These are phyloP conservation scores for Lachancea sp. DNA, from an alignment of 805 yeast species.

Conservation along the genomic window DNA sequence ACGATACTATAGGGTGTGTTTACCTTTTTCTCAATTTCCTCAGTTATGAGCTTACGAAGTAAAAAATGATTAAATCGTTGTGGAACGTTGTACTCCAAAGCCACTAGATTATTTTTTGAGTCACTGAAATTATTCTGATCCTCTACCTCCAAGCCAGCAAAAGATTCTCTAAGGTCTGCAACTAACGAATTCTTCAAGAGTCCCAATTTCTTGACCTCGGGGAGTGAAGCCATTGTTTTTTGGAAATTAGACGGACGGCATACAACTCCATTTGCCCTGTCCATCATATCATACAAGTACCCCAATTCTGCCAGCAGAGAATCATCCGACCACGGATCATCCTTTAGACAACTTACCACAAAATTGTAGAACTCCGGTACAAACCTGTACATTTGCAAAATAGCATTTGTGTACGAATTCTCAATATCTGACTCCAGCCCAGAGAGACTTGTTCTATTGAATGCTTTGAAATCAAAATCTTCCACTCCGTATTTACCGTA, in stretches of 20 bases:
- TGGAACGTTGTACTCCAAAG: neutral
- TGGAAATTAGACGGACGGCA: slow-evolving; percentile 81
- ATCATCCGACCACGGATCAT: slow-evolving; percentile 40
- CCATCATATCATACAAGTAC: slow-evolving; percentile 84
- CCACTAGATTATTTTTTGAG: no score
- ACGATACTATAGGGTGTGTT: slow-evolving; percentile 18
- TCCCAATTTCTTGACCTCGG: slow-evolving; percentile 15
- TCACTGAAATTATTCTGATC: neutral
- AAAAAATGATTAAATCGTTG: slow-evolving; percentile 29
- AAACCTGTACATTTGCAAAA: slow-evolving; percentile 74
- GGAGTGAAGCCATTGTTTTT: slow-evolving; percentile 40
- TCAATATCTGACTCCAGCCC: slow-evolving; percentile 88
- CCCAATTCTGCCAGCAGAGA: slow-evolving; percentile 78
- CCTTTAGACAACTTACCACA: slow-evolving; percentile 49
- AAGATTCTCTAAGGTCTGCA: neutral
- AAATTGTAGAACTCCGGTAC: slow-evolving; percentile 67
- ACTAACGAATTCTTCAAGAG: slow-evolving; percentile 8
- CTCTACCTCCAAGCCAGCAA: neutral
- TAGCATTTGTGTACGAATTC: slow-evolving; percentile 69
- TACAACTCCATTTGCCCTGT: slow-evolving; percentile 69
- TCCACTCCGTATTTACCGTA: slow-evolving; percentile 89
- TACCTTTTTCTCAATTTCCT: slow-evolving; percentile 22
- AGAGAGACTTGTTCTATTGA: slow-evolving; percentile 65
- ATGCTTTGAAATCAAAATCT: slow-evolving; percentile 85
- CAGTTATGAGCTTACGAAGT: slow-evolving; percentile 21